Evolutionary conservation across 176 grass and related monocot genomes (phyloP).

Genomic region (Eremochloa ophiuroides): DNA sequence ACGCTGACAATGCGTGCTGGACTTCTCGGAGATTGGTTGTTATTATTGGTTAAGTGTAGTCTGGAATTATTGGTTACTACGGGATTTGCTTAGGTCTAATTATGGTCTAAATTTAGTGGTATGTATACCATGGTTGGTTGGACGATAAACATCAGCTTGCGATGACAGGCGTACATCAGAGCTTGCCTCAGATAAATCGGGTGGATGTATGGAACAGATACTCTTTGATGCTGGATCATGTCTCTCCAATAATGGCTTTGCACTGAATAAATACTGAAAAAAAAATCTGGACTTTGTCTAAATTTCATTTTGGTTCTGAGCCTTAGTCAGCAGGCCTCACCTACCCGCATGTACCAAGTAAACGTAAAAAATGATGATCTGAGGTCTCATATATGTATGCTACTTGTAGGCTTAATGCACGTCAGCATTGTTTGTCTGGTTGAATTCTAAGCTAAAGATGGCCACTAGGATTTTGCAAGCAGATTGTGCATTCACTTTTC

Average conservation of each 20-base stretch:
- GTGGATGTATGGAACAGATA: background rate
- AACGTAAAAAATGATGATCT: too few relatives aligned
- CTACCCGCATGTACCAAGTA: background rate
- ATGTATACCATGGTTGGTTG: background rate
- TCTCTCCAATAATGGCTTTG: background rate
- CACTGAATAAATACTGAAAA: background rate
- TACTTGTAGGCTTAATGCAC: background rate
- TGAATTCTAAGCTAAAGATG: background rate
- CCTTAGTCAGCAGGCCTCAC: constrained; percentile 4
- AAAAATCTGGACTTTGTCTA: background rate
- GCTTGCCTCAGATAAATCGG: background rate
- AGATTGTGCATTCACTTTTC: background rate
- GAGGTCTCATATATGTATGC: background rate
- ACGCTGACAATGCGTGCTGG: background rate
- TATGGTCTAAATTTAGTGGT: background rate
- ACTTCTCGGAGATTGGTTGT: background rate
- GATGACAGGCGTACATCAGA: background rate
- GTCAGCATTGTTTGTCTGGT: background rate
- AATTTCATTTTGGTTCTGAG: background rate
- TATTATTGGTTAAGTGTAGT: background rate
- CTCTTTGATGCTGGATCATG: background rate
- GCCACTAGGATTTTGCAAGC: background rate
- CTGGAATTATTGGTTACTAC: background rate
- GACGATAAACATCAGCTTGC: background rate
- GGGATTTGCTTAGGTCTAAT: background rate